A percentile compares a stretch with the other conserved stretches of the same genome.
phyloP scores from a whole-genome alignment of 1,139 yeast genomes.

The Lodderomyces parapsilosis region DNA sequence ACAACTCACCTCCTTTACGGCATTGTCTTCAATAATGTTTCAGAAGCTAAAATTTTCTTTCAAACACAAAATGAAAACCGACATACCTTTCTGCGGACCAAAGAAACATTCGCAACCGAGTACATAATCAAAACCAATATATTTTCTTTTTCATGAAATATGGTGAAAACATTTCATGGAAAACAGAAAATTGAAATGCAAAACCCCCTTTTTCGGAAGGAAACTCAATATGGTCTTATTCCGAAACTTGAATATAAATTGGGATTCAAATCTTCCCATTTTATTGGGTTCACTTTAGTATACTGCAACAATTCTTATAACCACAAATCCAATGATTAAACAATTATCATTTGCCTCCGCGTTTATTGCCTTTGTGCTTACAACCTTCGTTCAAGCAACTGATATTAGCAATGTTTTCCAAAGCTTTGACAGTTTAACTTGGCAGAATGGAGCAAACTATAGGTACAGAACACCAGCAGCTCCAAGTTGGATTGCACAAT shows the following conservation, averaged over 20 bases:
- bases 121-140: no score
- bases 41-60: no score
- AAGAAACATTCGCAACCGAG: no score
- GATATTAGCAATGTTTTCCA: constrained; percentile 21
- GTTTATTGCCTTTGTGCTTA: neutral
- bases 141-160: no score
- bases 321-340: neutral
- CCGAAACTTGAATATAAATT: neutral
- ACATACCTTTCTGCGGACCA: no score
- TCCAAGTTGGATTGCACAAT: constrained; percentile 26
- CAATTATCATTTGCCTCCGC: neutral
- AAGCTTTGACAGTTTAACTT: constrained; percentile 16
- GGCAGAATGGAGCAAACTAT: constrained; percentile 11
- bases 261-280: neutral
- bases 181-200: neutral
- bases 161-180: no score
- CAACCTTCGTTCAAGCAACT: constrained; percentile 4
- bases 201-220: no score
- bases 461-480: constrained; percentile 13
- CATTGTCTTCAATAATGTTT: no score
- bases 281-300: no score
- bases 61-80: no score
- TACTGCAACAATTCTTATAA: neutral
- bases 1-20: no score
- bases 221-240: no score